Conservation (phyloP, 192 early-diverging fungal species). For the Entomortierella parvispora region DNA sequence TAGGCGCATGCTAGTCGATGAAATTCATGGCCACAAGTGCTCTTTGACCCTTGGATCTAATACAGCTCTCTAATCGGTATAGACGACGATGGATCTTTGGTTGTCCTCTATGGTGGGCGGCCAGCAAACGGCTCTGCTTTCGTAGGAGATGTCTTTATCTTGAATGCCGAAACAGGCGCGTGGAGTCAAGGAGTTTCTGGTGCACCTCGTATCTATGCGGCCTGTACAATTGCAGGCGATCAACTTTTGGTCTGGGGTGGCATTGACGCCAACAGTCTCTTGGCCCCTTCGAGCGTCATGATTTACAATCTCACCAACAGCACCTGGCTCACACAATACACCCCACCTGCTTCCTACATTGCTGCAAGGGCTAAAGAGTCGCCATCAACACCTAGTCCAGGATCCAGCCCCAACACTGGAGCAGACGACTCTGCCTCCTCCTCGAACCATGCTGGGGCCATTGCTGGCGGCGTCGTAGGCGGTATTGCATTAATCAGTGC, state of each 20-base stretch:
- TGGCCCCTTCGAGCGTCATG: neutral
- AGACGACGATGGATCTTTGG: slow-evolving; percentile 34
- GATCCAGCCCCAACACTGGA: neutral
- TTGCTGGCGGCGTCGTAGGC: slow-evolving; percentile 33
- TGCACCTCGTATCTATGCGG: slow-evolving; percentile 9
- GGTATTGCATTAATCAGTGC: slow-evolving; percentile 16
- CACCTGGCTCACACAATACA: slow-evolving; percentile 23
- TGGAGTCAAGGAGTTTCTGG: slow-evolving; percentile 25
- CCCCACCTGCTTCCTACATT: slow-evolving; percentile 12
- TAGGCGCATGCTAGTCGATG: neutral
- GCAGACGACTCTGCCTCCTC: neutral
- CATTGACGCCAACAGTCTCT: neutral
- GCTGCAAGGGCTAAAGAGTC: neutral
- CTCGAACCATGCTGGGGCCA: slow-evolving; percentile 16
- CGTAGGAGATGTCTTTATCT: slow-evolving; percentile 18
- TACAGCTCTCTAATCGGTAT: neutral
- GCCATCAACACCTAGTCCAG: neutral
- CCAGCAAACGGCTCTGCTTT: neutral
- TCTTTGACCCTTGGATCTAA: no score
- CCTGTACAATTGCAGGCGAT: slow-evolving; percentile 33
- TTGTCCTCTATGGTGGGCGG: slow-evolving; percentile 38
- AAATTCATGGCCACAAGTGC: no score
- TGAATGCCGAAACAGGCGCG: slow-evolving; percentile 5
- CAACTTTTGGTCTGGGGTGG: slow-evolving; percentile 45
- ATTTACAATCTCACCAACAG: slow-evolving; percentile 18